A percentile compares a stretch with the other conserved stretches of the same genome.
Evolutionary conservation across 2,329 filamentous ascomycete species (phyloP).

Genomic region (Neocucurbitaria cava): DNA sequence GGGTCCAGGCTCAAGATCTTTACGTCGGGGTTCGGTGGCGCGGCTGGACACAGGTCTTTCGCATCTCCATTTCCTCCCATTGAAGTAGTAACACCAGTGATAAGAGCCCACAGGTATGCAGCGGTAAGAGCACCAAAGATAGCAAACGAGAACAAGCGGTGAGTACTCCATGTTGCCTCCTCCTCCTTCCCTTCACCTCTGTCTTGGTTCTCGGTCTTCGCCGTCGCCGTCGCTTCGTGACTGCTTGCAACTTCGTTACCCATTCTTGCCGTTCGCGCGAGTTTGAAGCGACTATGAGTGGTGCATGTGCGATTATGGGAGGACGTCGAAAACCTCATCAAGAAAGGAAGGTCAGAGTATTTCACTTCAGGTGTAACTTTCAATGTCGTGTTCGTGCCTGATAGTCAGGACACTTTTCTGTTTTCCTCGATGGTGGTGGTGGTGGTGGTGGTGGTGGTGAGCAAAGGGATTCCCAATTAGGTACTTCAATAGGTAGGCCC

Average conservation of each 20-base stretch:
- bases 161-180: not conserved
- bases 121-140: not conserved
- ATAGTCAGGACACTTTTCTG: no score
- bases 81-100: no score
- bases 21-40: not conserved
- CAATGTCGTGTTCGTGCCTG: no score
- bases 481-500: not conserved
- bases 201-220: not conserved
- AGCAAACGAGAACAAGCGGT: not conserved
- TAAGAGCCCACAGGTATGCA: not conserved
- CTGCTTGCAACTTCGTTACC: not conserved
- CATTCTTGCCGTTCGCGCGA: not conserved
- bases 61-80: not conserved
- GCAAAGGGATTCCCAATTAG: not conserved
- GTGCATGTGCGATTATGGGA: not conserved
- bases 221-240: not conserved
- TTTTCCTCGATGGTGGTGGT: no score
- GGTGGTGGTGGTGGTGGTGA: no score
- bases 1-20: constrained; percentile 3
- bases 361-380: no score
- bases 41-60: not conserved
- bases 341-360: no score
- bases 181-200: no score
- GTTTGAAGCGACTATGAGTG: not conserved
- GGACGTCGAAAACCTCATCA: not conserved